Conservation (phyloP, 805 yeast genomes). For the Hanseniaspora clermontiae region DNA sequence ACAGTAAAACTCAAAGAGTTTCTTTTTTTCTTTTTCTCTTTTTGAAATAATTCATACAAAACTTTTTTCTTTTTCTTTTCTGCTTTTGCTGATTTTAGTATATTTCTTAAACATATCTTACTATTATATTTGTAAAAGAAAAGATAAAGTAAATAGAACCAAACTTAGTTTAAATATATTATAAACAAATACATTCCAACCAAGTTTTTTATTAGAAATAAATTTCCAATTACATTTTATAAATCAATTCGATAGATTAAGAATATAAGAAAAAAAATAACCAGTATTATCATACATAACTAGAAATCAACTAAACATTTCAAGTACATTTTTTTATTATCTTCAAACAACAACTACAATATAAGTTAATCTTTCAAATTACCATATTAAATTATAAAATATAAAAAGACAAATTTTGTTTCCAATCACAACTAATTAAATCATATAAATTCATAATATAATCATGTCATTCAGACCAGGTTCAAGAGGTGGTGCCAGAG, state of each 20-base stretch:
- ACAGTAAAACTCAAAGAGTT: neutral
- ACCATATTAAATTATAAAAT: neutral
- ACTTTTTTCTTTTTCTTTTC: neutral
- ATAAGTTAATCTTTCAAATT: neutral
- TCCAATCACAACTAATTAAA: neutral
- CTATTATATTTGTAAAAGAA: too few species aligned
- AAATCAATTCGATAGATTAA: neutral
- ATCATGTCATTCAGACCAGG: slow-evolving; percentile 71
- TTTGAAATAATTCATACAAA: neutral
- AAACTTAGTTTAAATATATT: slow-evolving; percentile 1
- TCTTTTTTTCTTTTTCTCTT: too few species aligned
- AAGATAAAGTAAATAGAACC: neutral
- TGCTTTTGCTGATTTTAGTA: neutral
- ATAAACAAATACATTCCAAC: neutral
- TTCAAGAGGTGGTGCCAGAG: slow-evolving; percentile 45
- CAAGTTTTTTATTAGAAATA: neutral
- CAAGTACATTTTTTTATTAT: too few species aligned
- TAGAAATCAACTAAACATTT: too few species aligned
- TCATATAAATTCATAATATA: slow-evolving; percentile 2
- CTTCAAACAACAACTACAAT: neutral
- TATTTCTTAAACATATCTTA: neutral
- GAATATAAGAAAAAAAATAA: neutral
- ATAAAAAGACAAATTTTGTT: too few species aligned
- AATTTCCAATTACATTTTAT: neutral
- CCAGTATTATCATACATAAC: too few species aligned